Evolutionary conservation across 2,329 filamentous ascomycete genomes (phyloP), one percentile per base, ranked within the genome.

Genomic region (Phialophora macrospora): DNA sequence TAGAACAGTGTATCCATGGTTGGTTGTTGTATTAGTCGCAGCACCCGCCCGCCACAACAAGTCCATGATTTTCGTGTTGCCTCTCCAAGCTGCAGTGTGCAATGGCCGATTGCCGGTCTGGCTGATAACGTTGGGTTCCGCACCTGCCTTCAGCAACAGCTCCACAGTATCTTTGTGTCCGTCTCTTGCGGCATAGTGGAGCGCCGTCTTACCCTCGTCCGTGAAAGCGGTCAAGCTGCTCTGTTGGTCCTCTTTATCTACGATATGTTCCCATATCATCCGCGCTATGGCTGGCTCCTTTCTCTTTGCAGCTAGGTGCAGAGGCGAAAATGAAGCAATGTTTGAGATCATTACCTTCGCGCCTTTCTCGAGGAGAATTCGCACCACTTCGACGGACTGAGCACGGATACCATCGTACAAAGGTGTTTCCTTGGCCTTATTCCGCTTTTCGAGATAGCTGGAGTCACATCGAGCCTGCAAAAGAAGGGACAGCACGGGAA

Each of bases 101-200:
- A 49, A 24, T 9, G 46, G 46, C 22, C 46, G n/a, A 4, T 49
- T 24, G 46, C 46, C 46, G 9, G 7, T 24, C n/a, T 49, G 46
- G 17, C 46, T 49, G 46, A 49, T 49, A 17, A 49, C 46, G 22
- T 49, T 49, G 22, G 46, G 46, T 24, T 49, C 46, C 14, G 46
- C 46, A 22, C 46, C 46, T 3, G n/a, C 46, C 22, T 49, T 49
- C 22, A 49, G 22, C 46, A 49, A 14, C n/a, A 49, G n/a, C 14
- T 49, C 46, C 14, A 49, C 46, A 9, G n/a, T 49, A 20, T 49
- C 46, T 49, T 49, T 49, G 46, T 49, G 46, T 49, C 46, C 46
- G 11, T 49, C 46, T 49, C 22, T n/a, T 24, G 22, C 46, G 8
- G 46, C 46, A 49, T 20, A n/a, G 46, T 49, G 46, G n/a, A 49